Evolutionary conservation across 352 stramenopile genomes (phyloP), one percentile per base, ranked within the genome.

Genomic region (Plasmopara halstedii): DNA sequence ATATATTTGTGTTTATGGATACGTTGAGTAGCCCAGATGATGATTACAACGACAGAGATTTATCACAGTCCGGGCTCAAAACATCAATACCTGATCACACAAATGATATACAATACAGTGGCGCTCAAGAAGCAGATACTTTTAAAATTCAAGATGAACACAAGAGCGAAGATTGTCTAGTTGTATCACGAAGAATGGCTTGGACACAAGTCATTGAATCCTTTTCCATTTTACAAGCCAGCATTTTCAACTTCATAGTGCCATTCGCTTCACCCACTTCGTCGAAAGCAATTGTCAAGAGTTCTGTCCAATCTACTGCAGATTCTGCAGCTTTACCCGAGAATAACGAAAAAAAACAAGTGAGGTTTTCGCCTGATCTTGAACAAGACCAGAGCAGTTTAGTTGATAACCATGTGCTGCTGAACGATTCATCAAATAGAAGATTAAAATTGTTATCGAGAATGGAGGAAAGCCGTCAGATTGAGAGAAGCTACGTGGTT

Each of bases 221-320:
- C 2, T 5, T 39, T 2, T 13, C 37, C 5, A 46, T 47, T 7
- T 62, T 62, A 10, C 61, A 67, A 25, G 52, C 35, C 0, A 83
- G 56, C 33, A 84, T 86, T 31, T 83, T 86, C 37, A 42, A 69
- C 7, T 84, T 84, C 29, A 31, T 62, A 11, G 40, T 58, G 22
- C 14, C 35, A 2, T 31, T 36, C 25, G 7, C 13, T 17, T 10
- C 25, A 10, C 11, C 25, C 25, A 10, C 13, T 17, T 10, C 25
- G 25, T 29, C 25, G 2, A 29, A 29, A 6, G 11, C 25, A 29
- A 26, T 27, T 32, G 6, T 27, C 7, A 10, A 4, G 8, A 36
- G 7, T 33, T 19, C 20, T 33, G 17, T 18, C 13, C 11, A 23
- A 44, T 15, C 10, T 3, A 5, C 11, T 0, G 23, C 7, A 27